Base-by-base conservation (phyloP, 305 asterid species). In the Solanum chacoense region DNA sequence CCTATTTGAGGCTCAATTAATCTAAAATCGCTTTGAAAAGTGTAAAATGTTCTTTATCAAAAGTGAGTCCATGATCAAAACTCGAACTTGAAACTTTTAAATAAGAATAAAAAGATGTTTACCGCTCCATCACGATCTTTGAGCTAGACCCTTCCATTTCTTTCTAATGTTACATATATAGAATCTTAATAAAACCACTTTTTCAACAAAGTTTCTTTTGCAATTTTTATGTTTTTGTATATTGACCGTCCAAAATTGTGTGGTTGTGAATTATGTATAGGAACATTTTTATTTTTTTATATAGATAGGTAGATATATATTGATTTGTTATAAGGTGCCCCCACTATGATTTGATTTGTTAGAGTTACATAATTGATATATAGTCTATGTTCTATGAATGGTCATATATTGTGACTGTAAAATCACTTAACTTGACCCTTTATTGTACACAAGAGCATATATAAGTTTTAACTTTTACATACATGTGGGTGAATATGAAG, bases 321-420 rank as follows among this genome's bases (percentile, higher is more conserved):
- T 50, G 73, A 83, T 83, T 18, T 50, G 86, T 50, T 29, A 4
- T 29, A 83, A 83, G 28, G 86, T 83, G 40, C 72, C 86, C 85
- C 86, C 86, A 83, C 73, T 29, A 45, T 83, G 86, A 83, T 83
- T 83, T 83, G 86, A 83, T 83, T 83, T 50, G 86, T 29, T 81
- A 29, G 65, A 81, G 37, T 10, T 83, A 10, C 32, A 29, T 81
- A 81, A 81, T 83, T 83, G 40, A 6, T 29, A 55, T 13, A 20
- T 55, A 16, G 28, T 28, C 86, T 80, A 81, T 81, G 59, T 81
- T 81, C 86, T 11, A 81, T 45, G 86, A 81, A 29, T 45, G 86
- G 86, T 81, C 86, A 81, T 72, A 72, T 72, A 72, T 45, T 45
- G 86, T 10, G 86, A 81, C 40, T 81, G 72, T 81, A 55, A 81